These are phyloP conservation scores for Bipolaris bicolor DNA, from an alignment of 2,329 filamentous ascomycete species.

Conservation along the genomic window DNA sequence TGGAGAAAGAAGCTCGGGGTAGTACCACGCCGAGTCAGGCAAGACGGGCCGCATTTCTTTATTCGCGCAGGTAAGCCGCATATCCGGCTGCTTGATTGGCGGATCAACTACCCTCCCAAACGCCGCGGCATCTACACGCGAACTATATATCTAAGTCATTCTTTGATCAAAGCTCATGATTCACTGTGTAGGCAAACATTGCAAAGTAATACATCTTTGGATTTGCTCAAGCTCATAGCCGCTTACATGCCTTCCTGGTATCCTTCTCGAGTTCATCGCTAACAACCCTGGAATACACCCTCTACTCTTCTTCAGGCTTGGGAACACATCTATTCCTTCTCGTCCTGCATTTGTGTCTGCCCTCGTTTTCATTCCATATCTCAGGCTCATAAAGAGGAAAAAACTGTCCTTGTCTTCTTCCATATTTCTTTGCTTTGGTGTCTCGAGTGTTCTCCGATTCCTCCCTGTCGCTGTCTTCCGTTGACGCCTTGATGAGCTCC, in stretches of 20 bases:
- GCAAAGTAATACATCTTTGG: neutral
- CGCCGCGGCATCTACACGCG: constrained; percentile 18
- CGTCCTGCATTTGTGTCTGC: constrained; percentile 1
- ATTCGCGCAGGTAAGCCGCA: constrained; percentile 16
- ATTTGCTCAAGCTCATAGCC: neutral
- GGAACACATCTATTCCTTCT: neutral
- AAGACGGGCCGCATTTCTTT: constrained; percentile 32
- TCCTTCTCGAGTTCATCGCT: neutral
- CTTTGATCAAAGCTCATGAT: neutral
- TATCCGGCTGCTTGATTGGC: constrained; percentile 6
- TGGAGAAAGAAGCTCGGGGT: constrained; percentile 32
- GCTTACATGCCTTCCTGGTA: neutral
- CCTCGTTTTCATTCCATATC: neutral
- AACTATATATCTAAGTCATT: neutral
- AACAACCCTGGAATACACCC: neutral
- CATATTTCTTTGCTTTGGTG: neutral
- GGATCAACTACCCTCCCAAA: constrained; percentile 8
- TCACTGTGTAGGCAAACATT: neutral
- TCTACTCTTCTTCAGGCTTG: constrained; percentile 1
- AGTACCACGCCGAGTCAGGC: constrained; percentile 31
- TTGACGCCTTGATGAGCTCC: constrained; percentile 14
- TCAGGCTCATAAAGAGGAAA: neutral
- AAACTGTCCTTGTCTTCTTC: neutral
- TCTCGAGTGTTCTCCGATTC: neutral
- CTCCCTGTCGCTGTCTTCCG: constrained; percentile 5